These are phyloP conservation scores for Blastobotrys terrestris DNA, from an alignment of 805 yeast genomes.

Conservation along the genomic window DNA sequence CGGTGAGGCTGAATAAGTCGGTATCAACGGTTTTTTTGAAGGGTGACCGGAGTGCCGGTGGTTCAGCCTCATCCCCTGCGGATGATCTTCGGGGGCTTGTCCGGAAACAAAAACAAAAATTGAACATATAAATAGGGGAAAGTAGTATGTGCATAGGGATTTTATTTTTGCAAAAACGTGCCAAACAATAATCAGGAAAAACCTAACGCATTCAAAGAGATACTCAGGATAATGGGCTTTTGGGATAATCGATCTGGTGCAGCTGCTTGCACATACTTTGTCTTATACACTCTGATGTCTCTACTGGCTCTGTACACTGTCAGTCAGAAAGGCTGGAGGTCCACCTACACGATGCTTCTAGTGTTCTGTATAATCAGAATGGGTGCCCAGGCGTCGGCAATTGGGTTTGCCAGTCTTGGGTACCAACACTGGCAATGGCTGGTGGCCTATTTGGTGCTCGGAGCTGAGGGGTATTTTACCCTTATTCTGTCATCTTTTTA, in stretches of 20 bases:
- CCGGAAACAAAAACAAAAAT: too few species aligned
- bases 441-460: conserved; percentile 16
- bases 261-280: conserved; percentile 11
- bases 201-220: too few species aligned
- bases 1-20: too few species aligned
- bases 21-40: too few species aligned
- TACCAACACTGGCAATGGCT: conserved; percentile 11
- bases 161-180: too few species aligned
- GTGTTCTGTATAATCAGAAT: conserved; percentile 12
- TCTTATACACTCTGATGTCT: conserved; percentile 7
- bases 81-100: too few species aligned
- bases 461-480: conserved; percentile 19
- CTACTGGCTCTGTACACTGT: conserved; percentile 6
- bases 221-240: conserved; percentile 9
- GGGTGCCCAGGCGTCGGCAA: conserved; percentile 15
- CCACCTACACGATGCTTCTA: conserved; percentile 8
- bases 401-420: conserved; percentile 11
- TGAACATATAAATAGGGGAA: too few species aligned
- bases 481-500: conserved; percentile 12
- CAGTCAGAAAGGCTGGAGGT: conserved; percentile 7
- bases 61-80: too few species aligned
- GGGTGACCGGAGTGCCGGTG: too few species aligned
- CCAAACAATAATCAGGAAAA: too few species aligned
- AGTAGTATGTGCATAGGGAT: too few species aligned
- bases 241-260: conserved; percentile 8